Evolutionary conservation across 352 stramenopile species (phyloP).

Genomic region (Pythium grandisporangium): DNA sequence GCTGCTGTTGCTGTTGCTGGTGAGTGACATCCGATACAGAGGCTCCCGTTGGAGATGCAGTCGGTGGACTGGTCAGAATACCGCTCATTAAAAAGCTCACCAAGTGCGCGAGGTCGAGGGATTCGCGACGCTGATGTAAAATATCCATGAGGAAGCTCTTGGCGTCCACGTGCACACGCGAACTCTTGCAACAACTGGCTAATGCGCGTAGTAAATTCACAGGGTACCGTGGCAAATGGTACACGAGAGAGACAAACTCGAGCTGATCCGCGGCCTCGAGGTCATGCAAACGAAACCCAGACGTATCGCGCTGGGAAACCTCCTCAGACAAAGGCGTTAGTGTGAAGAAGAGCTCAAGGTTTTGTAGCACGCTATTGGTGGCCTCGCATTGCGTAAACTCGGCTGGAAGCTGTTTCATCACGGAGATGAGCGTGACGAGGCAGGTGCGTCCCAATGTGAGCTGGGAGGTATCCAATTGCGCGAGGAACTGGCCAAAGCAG

Average conservation of each 20-base stretch:
- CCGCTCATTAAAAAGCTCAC: conserved; percentile 78
- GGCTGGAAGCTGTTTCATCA: conserved; percentile 68
- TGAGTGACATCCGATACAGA: too few species aligned
- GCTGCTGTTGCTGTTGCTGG: conserved; percentile 15
- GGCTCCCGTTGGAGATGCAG: conserved; percentile 7
- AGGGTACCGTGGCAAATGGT: conserved; percentile 65
- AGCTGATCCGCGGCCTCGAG: conserved; percentile 42
- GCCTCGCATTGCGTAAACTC: conserved; percentile 30
- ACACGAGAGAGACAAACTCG: conserved; percentile 62
- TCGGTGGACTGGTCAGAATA: conserved; percentile 27
- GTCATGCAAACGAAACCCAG: conserved; percentile 38
- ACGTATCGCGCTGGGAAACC: conserved; percentile 9
- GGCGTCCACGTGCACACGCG: conserved; percentile 39
- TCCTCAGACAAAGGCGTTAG: too few species aligned
- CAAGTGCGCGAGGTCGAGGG: conserved; percentile 60
- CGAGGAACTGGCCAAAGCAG: conserved; percentile 53
- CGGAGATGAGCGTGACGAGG: conserved; percentile 57
- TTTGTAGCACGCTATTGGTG: conserved; percentile 41
- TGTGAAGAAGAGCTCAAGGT: conserved; percentile 61
- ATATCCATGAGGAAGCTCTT: conserved; percentile 83
- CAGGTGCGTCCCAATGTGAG: conserved; percentile 51
- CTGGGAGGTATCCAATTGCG: conserved; percentile 43
- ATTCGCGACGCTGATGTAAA: conserved; percentile 48
- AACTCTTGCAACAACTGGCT: conserved; percentile 68
- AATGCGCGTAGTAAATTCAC: conserved; percentile 57